Percentiles rank a stretch among this genome's conserved stretches.
phyloP scores from a whole-genome alignment of 352 stramenopile genomes.

The Pythium dissimile region DNA sequence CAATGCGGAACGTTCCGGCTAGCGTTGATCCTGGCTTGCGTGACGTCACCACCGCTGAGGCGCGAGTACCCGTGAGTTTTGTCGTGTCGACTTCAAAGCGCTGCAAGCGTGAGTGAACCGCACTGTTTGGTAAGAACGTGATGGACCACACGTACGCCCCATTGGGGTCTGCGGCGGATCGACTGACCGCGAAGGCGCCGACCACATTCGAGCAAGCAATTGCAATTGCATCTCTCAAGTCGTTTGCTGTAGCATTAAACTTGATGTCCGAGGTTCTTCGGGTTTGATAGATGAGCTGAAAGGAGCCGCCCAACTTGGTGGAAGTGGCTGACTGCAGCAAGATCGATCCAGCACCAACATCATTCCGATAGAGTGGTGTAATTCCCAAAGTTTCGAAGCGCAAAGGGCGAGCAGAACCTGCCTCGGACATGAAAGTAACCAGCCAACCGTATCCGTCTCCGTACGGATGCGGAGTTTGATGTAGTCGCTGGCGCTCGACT shows the following conservation, averaged over 20 bases:
- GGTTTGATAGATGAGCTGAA: conserved; percentile 33
- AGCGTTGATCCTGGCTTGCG: conserved; percentile 19
- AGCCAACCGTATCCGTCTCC: conserved; percentile 49
- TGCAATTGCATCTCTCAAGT: conserved; percentile 36
- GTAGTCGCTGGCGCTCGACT: conserved; percentile 26
- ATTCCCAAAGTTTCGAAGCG: conserved; percentile 27
- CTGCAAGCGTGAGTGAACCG: conserved; percentile 11
- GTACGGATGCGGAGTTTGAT: conserved; percentile 25
- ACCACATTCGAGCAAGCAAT: conserved; percentile 18
- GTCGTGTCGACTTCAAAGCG: conserved; percentile 20
- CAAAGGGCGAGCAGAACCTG: conserved; percentile 20
- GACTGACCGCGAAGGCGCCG: conserved; percentile 22
- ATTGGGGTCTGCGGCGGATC: conserved; percentile 29
- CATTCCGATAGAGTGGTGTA: conserved; percentile 17
- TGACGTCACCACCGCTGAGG: conserved; percentile 2
- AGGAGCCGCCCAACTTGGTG: conserved; percentile 26
- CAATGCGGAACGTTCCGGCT: conserved; percentile 24
- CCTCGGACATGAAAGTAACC: conserved; percentile 44
- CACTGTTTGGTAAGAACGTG: conserved; percentile 26
- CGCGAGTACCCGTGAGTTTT: conserved; percentile 21
- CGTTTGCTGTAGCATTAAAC: conserved; percentile 35
- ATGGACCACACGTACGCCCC: conserved; percentile 33
- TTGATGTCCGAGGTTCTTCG: conserved; percentile 34
- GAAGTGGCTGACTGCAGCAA: conserved; percentile 29
- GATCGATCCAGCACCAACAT: conserved; percentile 27